Conservation (phyloP, 805 yeast species). For the Schwanniomyces pseudopolymorphus region DNA sequence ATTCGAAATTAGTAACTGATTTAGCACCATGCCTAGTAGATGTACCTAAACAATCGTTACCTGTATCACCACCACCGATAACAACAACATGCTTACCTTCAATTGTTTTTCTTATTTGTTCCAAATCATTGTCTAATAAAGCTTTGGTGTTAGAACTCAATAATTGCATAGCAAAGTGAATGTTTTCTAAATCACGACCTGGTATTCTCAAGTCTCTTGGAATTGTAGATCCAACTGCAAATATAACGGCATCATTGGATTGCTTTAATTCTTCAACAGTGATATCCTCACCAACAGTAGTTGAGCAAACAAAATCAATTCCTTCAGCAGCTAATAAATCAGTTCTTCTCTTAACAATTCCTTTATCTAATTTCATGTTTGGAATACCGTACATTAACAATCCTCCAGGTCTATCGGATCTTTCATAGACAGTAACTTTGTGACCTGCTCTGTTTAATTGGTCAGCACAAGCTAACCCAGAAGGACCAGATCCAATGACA, state of each 20-base stretch:
- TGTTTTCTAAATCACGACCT: slow-evolving; percentile 86
- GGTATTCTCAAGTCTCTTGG: slow-evolving; percentile 94
- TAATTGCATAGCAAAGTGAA: slow-evolving; percentile 93
- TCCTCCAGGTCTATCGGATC: slow-evolving; percentile 96
- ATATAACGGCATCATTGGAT: slow-evolving; percentile 76
- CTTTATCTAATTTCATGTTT: slow-evolving; percentile 95
- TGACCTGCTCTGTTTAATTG: slow-evolving; percentile 97
- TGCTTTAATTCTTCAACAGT: slow-evolving; percentile 66
- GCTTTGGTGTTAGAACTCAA: slow-evolving; percentile 88
- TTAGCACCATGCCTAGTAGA: slow-evolving; percentile 96
- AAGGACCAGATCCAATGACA: slow-evolving; percentile 93
- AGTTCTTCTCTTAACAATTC: slow-evolving; percentile 88
- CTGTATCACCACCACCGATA: slow-evolving; percentile 99
- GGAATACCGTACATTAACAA: slow-evolving; percentile 98
- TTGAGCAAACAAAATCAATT: slow-evolving; percentile 68
- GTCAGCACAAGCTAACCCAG: slow-evolving; percentile 96
- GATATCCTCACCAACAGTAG: slow-evolving; percentile 83
- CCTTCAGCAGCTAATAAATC: slow-evolving; percentile 92
- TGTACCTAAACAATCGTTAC: slow-evolving; percentile 98
- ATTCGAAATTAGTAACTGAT: slow-evolving; percentile 90
- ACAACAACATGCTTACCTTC: slow-evolving; percentile 91
- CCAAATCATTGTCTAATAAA: slow-evolving; percentile 76
- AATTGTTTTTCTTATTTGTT: slow-evolving; percentile 65
- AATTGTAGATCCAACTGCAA: slow-evolving; percentile 93
- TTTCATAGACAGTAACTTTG: slow-evolving; percentile 84